Base-by-base conservation (phyloP, 768 basidiomycete genomes). In the Calocera viscosa region DNA sequence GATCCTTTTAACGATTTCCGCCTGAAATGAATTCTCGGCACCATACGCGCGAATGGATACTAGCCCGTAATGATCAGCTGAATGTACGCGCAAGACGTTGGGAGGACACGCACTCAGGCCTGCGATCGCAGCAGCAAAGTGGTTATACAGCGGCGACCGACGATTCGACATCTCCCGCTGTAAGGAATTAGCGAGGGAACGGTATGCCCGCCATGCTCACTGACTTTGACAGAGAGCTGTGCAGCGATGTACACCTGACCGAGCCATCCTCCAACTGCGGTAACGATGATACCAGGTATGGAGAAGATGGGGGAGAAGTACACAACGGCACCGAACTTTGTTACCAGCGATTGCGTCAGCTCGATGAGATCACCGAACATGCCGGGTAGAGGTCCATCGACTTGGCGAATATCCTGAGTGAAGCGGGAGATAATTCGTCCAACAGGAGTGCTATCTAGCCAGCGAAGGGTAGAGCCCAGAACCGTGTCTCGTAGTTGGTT, bases 1-100 rank as follows among this genome's bases (percentile, higher is more conserved):
- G 49, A 87, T 84, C 5, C 83, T 79, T 35, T 76, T 74, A 41
- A 82, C 65, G 41, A 73, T 72, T 66, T 77, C 66, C 72, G 1
- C 49, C 66, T 53, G 74, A 72, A 49, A 79, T 60, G 66, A 47
- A 17, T 73, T 72, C 67, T 77, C 73, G 16, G 77, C 76, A 1
- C 77, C 77, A 65, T 75, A 79, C 0, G 78, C 78, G 30, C 78
- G 69, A 65, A 79, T 77, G 7, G 74, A 75, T 8, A 76, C 73
- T 47, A 47, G n/a, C 43, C 16, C 5, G 19, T 8, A 7, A 19
- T 24, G 16, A 47, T 47, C 7, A 47, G 43, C 43, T n/a, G n/a
- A 47, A 19, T 14, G 2, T 64, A 19, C 7, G 43, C 7, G 19
- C 8, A 7, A 24, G 24, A 47, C 74, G 72, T 8, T 47, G 19